Evolutionary conservation across 257 asterid genomes (phyloP).

Genomic region (Pogostemon cablin): DNA sequence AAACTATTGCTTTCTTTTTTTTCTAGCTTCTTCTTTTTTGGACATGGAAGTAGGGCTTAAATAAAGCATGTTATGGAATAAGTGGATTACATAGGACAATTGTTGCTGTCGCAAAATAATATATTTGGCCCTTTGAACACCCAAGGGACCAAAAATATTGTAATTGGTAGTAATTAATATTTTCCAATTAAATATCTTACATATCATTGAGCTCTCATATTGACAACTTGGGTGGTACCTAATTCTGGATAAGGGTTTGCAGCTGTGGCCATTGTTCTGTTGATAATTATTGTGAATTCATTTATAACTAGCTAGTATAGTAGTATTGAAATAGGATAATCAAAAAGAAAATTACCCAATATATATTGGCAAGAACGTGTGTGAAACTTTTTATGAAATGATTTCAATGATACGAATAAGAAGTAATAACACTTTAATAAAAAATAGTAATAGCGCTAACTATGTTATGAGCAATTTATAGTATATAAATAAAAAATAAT

Average conservation of each 20-base stretch:
- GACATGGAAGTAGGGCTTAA: background rate
- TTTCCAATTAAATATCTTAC: background rate
- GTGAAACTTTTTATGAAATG: too few relatives aligned
- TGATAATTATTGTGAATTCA: too few relatives aligned
- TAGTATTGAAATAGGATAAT: too few relatives aligned
- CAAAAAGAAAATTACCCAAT: too few relatives aligned
- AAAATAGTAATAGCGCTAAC: too few relatives aligned
- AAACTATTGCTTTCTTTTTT: too few relatives aligned
- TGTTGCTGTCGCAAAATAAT: background rate
- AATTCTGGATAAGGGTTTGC: conserved; percentile 27
- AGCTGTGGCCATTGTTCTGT: background rate
- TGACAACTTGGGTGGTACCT: conserved; percentile 27
- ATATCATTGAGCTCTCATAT: conserved; percentile 31
- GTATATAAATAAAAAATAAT: too few relatives aligned
- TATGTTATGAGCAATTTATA: too few relatives aligned
- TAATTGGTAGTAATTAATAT: background rate
- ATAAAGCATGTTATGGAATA: conserved; percentile 16
- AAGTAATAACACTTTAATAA: too few relatives aligned
- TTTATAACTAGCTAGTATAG: too few relatives aligned
- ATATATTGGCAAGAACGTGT: too few relatives aligned
- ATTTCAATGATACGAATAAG: too few relatives aligned
- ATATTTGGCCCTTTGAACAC: conserved; percentile 34
- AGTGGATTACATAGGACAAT: background rate
- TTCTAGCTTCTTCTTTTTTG: background rate
- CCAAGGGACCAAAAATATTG: conserved; percentile 31